phyloP scores from a whole-genome alignment of 495 filamentous ascomycete genomes.

The Penicillium samsonianum region DNA sequence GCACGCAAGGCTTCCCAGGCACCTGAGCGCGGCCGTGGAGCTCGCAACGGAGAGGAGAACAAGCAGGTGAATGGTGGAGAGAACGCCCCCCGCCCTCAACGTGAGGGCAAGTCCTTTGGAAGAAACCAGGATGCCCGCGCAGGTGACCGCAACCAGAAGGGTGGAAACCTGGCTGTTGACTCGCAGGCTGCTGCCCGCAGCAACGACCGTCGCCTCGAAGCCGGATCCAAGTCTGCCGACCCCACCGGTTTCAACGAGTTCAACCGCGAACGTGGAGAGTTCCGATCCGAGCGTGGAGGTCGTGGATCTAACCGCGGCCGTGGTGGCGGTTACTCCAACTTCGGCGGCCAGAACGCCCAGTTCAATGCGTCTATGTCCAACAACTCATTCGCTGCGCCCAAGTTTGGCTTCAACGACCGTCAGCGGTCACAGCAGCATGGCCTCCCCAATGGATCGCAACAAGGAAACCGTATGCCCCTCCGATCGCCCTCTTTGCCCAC shows the following conservation, averaged over 20 bases:
- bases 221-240: conserved; percentile 44
- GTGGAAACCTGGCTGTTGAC: conserved; percentile 38
- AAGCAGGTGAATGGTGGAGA: conserved; percentile 35
- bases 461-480: conserved; percentile 44
- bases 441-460: conserved; percentile 38
- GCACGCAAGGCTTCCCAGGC: conserved; percentile 36
- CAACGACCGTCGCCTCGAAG: conserved; percentile 41
- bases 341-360: conserved; percentile 45
- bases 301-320: conserved; percentile 58
- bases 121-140: conserved; percentile 40
- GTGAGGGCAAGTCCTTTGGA: conserved; percentile 38
- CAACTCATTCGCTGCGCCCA: conserved; percentile 40
- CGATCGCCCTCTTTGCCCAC: conserved; percentile 53
- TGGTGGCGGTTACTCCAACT: conserved; percentile 43
- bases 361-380: conserved; percentile 51
- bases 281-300: conserved; percentile 51
- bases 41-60: conserved; percentile 38
- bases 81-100: conserved; percentile 33
- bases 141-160: conserved; percentile 32
- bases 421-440: conserved; percentile 42
- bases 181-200: conserved; percentile 34
- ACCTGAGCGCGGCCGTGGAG: conserved; percentile 36
- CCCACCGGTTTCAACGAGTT: conserved; percentile 40
- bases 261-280: conserved; percentile 49
- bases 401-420: conserved; percentile 46